Conservation (phyloP, 805 yeast species). For the Zygosaccharomyces bailii region DNA sequence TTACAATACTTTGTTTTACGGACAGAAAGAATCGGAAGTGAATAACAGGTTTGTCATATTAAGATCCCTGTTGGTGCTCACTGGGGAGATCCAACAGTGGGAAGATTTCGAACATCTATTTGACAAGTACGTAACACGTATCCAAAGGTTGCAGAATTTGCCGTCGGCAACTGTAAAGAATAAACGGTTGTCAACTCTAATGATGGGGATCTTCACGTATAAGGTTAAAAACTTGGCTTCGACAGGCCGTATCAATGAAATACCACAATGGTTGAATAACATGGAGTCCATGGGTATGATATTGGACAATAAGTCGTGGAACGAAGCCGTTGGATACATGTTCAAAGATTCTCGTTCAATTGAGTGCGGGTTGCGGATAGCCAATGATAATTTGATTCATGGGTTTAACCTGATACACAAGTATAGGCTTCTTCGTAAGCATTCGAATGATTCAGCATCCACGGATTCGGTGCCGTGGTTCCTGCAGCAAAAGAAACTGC, state of each 20-base stretch:
- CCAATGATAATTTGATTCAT: conserved; percentile 37
- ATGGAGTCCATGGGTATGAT: conserved; percentile 28
- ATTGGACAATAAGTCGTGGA: conserved; percentile 35
- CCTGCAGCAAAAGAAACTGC: conserved; percentile 20
- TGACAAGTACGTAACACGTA: conserved; percentile 20
- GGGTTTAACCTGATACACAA: conserved; percentile 36
- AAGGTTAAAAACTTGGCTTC: conserved; percentile 23
- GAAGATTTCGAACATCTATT: conserved; percentile 26
- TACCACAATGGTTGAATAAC: conserved; percentile 22
- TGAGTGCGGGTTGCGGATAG: conserved; percentile 29
- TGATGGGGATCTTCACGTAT: conserved; percentile 26
- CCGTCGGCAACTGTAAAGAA: conserved; percentile 27
- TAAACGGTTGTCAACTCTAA: conserved; percentile 17
- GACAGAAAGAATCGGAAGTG: conserved; percentile 22
- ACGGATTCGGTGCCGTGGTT: conserved; percentile 22
- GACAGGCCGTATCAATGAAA: conserved; percentile 14
- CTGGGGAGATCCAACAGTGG: conserved; percentile 36
- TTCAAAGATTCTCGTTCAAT: conserved; percentile 30
- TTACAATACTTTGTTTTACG: conserved; percentile 31
- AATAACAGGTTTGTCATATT: conserved; percentile 31
- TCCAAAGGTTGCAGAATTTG: conserved; percentile 19
- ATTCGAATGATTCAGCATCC: conserved; percentile 14
- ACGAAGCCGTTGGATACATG: conserved; percentile 31
- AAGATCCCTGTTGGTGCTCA: conserved; percentile 33
- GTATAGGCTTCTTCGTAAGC: conserved; percentile 21